A percentile compares a stretch with the other conserved stretches of the same genome.
Conservation (phyloP, 1,139 yeast genomes). For the Diutina neorugosa region DNA sequence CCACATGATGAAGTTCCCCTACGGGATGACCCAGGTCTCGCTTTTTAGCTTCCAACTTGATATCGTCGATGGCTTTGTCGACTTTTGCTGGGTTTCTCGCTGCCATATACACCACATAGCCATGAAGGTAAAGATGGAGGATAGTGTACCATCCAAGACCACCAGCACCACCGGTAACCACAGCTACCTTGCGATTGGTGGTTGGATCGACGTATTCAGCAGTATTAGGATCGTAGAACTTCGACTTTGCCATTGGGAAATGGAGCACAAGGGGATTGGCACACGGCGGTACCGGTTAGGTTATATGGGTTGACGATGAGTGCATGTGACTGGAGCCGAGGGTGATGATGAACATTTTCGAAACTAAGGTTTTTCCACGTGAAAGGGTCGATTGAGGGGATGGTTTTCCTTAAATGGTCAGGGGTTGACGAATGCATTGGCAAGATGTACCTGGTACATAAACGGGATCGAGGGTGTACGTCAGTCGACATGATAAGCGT, state of each 20-base stretch:
- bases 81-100: conserved; percentile 55
- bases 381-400: too few relatives aligned
- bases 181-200: conserved; percentile 41
- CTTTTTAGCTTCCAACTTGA: conserved; percentile 39
- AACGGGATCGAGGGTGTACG: too few relatives aligned
- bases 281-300: too few relatives aligned
- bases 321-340: too few relatives aligned
- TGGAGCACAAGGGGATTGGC: too few relatives aligned
- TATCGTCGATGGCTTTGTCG: conserved; percentile 39
- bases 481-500: too few relatives aligned
- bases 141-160: conserved; percentile 76
- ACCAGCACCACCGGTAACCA: conserved; percentile 71
- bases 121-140: conserved; percentile 67
- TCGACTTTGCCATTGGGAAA: background rate
- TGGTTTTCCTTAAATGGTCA: too few relatives aligned
- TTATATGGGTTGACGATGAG: too few relatives aligned
- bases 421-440: too few relatives aligned
- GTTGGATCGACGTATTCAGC: conserved; percentile 29
- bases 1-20: conserved; percentile 19
- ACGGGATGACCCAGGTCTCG: conserved; percentile 15
- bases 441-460: too few relatives aligned
- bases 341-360: too few relatives aligned
- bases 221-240: conserved; percentile 14
- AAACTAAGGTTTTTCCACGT: too few relatives aligned
- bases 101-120: conserved; percentile 60